These are phyloP conservation scores for Pythium rhizo-oryzae DNA, from an alignment of 352 stramenopile genomes.

Conservation along the genomic window DNA sequence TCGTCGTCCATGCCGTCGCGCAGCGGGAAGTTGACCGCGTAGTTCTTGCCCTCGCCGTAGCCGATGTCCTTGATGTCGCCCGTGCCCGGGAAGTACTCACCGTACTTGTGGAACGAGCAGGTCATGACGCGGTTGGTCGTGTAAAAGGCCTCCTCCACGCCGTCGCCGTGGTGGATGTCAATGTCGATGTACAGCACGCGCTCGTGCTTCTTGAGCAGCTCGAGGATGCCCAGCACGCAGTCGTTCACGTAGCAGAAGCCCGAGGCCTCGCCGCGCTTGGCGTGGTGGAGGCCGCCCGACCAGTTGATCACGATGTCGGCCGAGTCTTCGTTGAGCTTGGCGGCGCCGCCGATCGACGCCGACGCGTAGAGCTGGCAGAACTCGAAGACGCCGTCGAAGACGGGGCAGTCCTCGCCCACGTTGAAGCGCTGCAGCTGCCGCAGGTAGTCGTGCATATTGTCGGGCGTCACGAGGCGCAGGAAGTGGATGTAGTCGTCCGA, in stretches of 20 bases:
- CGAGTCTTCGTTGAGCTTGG: conserved; percentile 94
- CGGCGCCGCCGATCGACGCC: conserved; percentile 96
- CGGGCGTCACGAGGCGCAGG: conserved; percentile 96
- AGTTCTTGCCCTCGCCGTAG: conserved; percentile 95
- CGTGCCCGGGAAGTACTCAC: conserved; percentile 99
- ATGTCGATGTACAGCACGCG: conserved; percentile 99
- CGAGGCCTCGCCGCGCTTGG: conserved; percentile 98
- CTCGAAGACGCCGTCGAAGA: conserved; percentile 99
- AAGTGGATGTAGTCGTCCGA: conserved; percentile 99
- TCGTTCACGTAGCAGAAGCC: conserved; percentile 99
- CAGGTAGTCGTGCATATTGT: conserved; percentile 98
- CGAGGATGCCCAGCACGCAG: conserved; percentile 98
- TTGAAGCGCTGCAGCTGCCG: conserved; percentile 96
- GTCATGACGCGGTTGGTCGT: conserved; percentile 99
- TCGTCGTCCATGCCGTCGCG: conserved; percentile 99
- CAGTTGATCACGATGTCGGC: conserved; percentile 99
- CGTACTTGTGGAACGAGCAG: conserved; percentile 99
- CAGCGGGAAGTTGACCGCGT: conserved; percentile 98
- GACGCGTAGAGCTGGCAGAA: conserved; percentile 98
- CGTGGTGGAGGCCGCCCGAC: conserved; percentile 98
- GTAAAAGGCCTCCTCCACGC: conserved; percentile 99
- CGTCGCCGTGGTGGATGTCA: conserved; percentile 99
- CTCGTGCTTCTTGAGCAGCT: conserved; percentile 97
- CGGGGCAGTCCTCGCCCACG: conserved; percentile 99
- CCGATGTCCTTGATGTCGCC: conserved; percentile 86